A percentile compares a stretch with the other conserved stretches of the same genome.
These are phyloP conservation scores for Thalassiosira hispida DNA, from an alignment of 352 stramenopile genomes.

Conservation along the genomic window DNA sequence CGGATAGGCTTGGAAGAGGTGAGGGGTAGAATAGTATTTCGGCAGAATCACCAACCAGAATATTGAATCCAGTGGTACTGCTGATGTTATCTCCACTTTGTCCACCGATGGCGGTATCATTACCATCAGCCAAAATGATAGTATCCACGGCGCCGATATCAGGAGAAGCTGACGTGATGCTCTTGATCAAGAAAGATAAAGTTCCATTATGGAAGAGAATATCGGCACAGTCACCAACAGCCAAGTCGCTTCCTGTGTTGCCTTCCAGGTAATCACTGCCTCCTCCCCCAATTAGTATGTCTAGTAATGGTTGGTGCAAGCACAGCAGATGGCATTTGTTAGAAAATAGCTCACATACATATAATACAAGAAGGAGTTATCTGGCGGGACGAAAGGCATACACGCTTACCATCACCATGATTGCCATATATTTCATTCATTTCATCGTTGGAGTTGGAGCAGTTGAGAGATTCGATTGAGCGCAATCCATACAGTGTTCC, in stretches of 20 bases:
- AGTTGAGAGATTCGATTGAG: constrained; percentile 8
- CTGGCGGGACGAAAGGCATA: too few species aligned
- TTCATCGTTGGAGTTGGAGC: constrained; percentile 22
- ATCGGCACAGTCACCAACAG: too few species aligned
- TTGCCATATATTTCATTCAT: constrained; percentile 20
- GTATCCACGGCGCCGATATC: too few species aligned
- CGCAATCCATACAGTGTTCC: constrained; percentile 8
- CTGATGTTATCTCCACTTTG: too few species aligned
- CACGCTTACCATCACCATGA: constrained; percentile 9
- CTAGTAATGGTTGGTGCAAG: constrained; percentile 26
- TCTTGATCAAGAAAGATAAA: too few species aligned
- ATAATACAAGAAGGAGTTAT: neutral
- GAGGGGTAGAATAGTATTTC: constrained; percentile 37
- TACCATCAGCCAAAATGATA: too few species aligned
- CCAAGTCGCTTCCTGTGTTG: too few species aligned
- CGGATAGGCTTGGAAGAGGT: neutral
- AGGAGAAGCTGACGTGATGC: too few species aligned
- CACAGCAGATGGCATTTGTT: neutral
- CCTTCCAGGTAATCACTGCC: constrained; percentile 11
- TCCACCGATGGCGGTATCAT: too few species aligned
- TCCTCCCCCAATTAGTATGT: constrained; percentile 35
- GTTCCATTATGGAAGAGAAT: too few species aligned
- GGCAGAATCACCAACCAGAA: constrained; percentile 36
- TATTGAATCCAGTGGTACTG: too few species aligned
- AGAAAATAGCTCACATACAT: neutral